phyloP scores from a whole-genome alignment of 2,329 filamentous ascomycete species.

The Cadophora malorum region DNA sequence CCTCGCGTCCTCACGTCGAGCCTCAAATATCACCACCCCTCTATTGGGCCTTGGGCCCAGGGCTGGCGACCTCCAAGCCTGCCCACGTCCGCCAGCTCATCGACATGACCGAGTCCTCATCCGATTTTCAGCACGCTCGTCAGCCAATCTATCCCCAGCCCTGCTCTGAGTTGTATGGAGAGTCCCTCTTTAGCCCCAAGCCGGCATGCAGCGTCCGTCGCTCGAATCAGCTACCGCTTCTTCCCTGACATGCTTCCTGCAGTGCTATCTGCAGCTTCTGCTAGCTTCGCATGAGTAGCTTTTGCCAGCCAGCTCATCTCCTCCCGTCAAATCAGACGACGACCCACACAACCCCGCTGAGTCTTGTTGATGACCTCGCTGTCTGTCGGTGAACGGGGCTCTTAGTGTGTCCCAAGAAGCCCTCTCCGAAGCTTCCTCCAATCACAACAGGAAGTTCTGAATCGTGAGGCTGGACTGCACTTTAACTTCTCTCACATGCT shows the following conservation, averaged over 20 bases:
- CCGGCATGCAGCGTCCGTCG: conserved; percentile 1
- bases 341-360: conserved; percentile 16
- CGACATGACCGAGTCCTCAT: conserved; percentile 8
- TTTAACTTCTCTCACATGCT: conserved; percentile 29
- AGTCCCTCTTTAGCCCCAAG: background rate
- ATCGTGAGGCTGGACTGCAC: conserved; percentile 32
- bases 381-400: conserved; percentile 14
- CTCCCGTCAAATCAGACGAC: conserved; percentile 23
- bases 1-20: conserved; percentile 20
- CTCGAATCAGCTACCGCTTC: conserved; percentile 4
- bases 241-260: conserved; percentile 8
- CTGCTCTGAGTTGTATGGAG: conserved; percentile 17
- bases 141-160: conserved; percentile 23
- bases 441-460: background rate
- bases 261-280: conserved; percentile 17
- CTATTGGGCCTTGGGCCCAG: conserved; percentile 17
- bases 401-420: conserved; percentile 7
- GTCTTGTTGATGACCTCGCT: conserved; percentile 17
- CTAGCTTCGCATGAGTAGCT: conserved; percentile 17
- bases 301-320: conserved; percentile 11
- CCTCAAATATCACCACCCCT: conserved; percentile 20
- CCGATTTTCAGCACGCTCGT: conserved; percentile 20
- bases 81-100: conserved; percentile 22
- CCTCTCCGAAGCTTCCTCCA: conserved; percentile 15
- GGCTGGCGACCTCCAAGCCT: conserved; percentile 19